These are phyloP conservation scores for Gossypium lobatum DNA, from an alignment of 441 rosid species.

Conservation along the genomic window DNA sequence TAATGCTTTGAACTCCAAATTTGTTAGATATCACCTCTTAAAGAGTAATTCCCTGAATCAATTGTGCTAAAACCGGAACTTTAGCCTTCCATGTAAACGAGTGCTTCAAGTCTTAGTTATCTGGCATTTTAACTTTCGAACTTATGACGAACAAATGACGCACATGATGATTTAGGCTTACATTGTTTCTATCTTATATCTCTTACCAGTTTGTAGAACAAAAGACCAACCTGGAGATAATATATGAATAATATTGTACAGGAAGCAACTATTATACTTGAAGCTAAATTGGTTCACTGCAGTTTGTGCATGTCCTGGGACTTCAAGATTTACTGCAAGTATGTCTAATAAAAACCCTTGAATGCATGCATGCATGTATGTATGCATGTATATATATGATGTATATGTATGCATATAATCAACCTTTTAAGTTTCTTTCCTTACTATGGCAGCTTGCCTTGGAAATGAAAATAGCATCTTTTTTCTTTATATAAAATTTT, in stretches of 20 bases:
- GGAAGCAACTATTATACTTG: slow-evolving; percentile 4
- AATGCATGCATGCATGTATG: slow-evolving; percentile 21
- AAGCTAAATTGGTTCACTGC: slow-evolving; percentile 18
- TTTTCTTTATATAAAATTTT: background rate
- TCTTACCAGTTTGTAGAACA: slow-evolving; percentile 15
- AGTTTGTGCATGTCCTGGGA: slow-evolving; percentile 13
- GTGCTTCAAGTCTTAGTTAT: too few species aligned
- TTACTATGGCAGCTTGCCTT: slow-evolving; percentile 15
- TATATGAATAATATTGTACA: background rate
- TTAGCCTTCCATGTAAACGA: too few species aligned
- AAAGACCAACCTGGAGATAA: slow-evolving; percentile 7
- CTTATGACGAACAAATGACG: too few species aligned
- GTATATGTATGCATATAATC: slow-evolving; percentile 17
- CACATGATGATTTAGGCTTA: background rate
- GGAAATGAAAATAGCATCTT: slow-evolving; percentile 10
- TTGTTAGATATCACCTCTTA: too few species aligned
- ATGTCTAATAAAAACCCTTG: slow-evolving; percentile 13
- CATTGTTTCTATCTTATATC: background rate
- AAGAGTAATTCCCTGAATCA: too few species aligned
- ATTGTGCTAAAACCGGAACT: too few species aligned
- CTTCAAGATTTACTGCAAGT: background rate
- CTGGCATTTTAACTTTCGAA: too few species aligned
- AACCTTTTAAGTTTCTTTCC: slow-evolving; percentile 1
- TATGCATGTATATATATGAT: slow-evolving; percentile 2
- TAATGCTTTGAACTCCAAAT: too few species aligned